A percentile compares a stretch with the other conserved stretches of the same genome.
Evolutionary conservation across 2,329 filamentous ascomycete genomes (phyloP).

Genomic region (Pestalotiopsis sp.): DNA sequence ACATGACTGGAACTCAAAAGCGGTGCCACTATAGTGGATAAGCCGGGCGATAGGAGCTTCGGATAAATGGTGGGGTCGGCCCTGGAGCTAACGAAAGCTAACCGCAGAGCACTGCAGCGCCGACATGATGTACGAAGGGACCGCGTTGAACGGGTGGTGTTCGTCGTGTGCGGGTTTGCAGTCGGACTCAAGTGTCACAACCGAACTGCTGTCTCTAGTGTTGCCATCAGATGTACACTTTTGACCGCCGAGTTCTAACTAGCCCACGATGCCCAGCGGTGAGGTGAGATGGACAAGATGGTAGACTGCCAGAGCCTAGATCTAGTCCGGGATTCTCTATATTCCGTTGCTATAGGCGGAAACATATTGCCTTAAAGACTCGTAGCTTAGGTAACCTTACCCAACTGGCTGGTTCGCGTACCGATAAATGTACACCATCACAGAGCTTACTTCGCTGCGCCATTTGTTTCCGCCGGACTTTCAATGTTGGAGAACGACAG

Average conservation of each 20-base stretch:
- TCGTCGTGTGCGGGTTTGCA: not conserved
- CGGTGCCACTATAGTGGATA: not conserved
- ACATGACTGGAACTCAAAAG: not conserved
- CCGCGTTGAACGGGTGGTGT: not conserved
- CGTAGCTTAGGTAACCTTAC: not conserved
- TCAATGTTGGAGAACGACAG: not conserved
- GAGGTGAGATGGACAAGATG: not conserved
- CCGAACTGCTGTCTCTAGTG: not conserved
- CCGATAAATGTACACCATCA: not conserved
- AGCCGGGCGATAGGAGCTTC: not conserved
- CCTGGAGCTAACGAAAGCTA: not conserved
- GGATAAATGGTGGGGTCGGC: not conserved
- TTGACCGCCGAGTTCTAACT: not conserved
- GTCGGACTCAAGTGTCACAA: not conserved
- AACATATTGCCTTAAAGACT: not conserved
- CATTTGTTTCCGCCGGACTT: not conserved
- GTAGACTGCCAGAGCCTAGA: not conserved
- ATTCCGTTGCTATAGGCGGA: not conserved
- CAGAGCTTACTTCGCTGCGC: not conserved
- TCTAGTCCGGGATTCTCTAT: not conserved
- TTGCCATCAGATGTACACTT: not conserved
- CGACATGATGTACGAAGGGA: constrained; percentile 8
- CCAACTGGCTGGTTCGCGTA: constrained; percentile 4
- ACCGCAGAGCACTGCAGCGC: not conserved
- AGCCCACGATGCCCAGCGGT: not conserved